Evolutionary conservation across 129 eudicot species (phyloP).

Genomic region (Flaveria linearis): DNA sequence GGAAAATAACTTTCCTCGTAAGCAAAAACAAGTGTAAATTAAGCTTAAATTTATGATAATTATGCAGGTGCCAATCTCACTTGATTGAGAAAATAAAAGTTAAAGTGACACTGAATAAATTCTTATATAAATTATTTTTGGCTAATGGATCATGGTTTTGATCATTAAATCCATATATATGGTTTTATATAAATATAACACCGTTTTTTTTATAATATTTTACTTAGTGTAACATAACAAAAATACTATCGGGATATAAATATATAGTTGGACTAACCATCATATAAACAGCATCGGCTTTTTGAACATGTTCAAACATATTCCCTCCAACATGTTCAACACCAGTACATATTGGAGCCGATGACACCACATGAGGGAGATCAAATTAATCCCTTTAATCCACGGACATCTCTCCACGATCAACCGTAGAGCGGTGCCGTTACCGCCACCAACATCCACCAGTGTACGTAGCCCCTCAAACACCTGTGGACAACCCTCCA

Average conservation of each 20-base stretch:
- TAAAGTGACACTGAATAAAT: too few relatives aligned
- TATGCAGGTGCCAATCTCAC: too few relatives aligned
- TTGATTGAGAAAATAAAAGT: too few relatives aligned
- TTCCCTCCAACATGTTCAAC: constrained; percentile 15
- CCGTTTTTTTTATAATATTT: too few relatives aligned
- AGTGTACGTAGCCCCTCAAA: neutral
- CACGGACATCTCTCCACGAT: constrained; percentile 15
- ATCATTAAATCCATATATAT: too few relatives aligned
- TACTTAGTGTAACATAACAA: too few relatives aligned
- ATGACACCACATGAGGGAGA: neutral
- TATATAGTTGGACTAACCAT: neutral
- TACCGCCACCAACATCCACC: constrained; percentile 10
- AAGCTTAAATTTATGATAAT: too few relatives aligned
- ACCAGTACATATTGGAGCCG: neutral
- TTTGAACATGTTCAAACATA: neutral
- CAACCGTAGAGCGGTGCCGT: constrained; percentile 3
- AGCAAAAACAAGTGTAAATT: too few relatives aligned
- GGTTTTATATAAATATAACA: too few relatives aligned
- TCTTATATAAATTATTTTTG: too few relatives aligned
- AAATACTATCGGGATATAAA: neutral
- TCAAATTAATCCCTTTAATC: constrained; percentile 11
- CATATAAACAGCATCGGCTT: constrained; percentile 7
- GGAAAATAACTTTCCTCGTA: too few relatives aligned
- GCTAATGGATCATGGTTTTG: too few relatives aligned
- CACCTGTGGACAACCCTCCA: constrained; percentile 8